Conservation (phyloP, 768 basidiomycete genomes). For the Boletus sensibilis region DNA sequence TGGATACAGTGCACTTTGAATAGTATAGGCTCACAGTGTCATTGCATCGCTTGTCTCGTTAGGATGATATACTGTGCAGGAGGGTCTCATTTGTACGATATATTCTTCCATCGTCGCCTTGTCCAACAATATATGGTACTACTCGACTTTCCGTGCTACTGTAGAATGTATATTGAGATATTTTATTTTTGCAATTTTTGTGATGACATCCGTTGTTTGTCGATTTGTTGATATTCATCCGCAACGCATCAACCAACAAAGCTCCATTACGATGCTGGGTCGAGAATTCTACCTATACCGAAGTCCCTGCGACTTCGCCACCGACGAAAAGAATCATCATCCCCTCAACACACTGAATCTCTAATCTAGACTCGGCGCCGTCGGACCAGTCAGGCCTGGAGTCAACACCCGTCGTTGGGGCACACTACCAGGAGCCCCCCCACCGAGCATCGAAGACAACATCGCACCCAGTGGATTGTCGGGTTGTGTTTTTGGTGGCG, state of each 20-base stretch:
- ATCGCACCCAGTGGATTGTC: conserved; percentile 87
- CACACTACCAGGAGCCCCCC: conserved; percentile 41
- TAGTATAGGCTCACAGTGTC: no score
- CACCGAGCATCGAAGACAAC: conserved; percentile 86
- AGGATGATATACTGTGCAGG: no score
- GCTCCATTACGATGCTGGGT: conserved; percentile 11
- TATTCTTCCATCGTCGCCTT: no score
- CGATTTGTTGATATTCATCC: neutral
- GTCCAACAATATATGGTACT: no score
- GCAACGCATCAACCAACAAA: neutral
- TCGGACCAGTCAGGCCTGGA: conserved; percentile 27
- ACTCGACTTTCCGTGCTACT: no score
- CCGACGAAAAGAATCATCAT: conserved; percentile 10
- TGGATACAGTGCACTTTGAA: no score
- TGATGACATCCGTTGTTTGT: neutral
- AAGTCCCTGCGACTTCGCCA: conserved; percentile 3
- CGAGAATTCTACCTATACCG: conserved; percentile 4
- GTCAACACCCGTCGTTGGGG: conserved; percentile 30
- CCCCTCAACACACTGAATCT: neutral
- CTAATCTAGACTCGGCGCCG: conserved; percentile 31
- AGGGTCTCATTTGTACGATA: no score
- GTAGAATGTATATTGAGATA: no score
- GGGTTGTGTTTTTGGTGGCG: conserved; percentile 66
- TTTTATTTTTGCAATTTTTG: no score
- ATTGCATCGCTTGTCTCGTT: no score